Conservation (phyloP, 2,329 filamentous ascomycete species). For the Aspergillus amoenus region DNA sequence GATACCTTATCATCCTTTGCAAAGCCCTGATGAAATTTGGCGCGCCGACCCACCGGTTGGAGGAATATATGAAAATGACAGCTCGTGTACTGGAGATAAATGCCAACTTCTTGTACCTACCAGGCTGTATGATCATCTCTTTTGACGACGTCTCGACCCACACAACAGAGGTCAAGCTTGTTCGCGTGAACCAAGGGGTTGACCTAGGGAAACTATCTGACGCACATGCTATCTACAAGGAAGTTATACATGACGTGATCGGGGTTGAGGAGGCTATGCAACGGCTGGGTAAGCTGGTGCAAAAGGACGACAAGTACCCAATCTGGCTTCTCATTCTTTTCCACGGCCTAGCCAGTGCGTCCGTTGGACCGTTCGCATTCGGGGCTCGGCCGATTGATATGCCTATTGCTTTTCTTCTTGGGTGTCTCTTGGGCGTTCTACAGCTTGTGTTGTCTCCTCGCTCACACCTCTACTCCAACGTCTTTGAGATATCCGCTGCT, state of each 20-base stretch:
- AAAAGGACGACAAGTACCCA: constrained; percentile 56
- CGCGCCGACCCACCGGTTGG: constrained; percentile 86
- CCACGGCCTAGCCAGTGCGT: constrained; percentile 73
- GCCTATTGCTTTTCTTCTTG: constrained; percentile 74
- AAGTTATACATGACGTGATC: constrained; percentile 50
- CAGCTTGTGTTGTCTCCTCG: constrained; percentile 74
- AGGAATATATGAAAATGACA: constrained; percentile 90
- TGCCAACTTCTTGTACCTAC: constrained; percentile 86
- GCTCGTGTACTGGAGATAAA: constrained; percentile 85
- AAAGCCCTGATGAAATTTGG: constrained; percentile 87
- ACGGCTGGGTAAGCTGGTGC: constrained; percentile 56
- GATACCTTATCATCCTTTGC: constrained; percentile 83
- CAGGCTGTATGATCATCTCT: constrained; percentile 92
- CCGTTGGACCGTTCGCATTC: constrained; percentile 80
- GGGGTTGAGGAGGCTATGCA: constrained; percentile 48
- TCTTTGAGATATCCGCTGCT: constrained; percentile 66
- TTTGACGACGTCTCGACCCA: constrained; percentile 63
- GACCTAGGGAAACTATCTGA: constrained; percentile 48
- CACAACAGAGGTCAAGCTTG: constrained; percentile 49
- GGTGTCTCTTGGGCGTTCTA: constrained; percentile 70
- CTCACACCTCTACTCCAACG: constrained; percentile 67
- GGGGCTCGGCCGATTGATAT: constrained; percentile 75
- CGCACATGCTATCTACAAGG: constrained; percentile 50
- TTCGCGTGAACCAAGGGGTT: constrained; percentile 45
- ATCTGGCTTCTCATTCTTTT: constrained; percentile 60